Base-by-base conservation (phyloP, 1,139 yeast genomes). In the Geotrichum bryndzae region DNA sequence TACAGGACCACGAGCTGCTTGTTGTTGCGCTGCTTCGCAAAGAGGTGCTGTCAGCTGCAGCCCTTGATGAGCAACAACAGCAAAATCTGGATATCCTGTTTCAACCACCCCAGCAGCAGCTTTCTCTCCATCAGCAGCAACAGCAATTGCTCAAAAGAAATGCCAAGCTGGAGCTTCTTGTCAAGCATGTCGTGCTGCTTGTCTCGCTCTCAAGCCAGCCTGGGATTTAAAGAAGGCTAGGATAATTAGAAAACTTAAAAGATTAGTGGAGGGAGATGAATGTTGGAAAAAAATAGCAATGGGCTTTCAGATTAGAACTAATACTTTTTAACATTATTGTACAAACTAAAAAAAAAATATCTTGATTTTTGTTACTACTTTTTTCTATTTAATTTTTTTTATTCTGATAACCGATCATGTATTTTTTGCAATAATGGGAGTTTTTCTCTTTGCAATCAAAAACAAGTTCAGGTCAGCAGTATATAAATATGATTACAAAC, bases 11-110 rank as follows among this genome's bases (percentile, higher is more conserved):
- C 70, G 79, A 82, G 59, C 81, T 80, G 58, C 75, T 90, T 63
- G 78, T 87, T 15, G 82, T 84, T 50, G 89, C 90, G 1, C 82
- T 90, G 1, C 74, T 91, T 74, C 89, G 89, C 69, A 81, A 89
- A 67, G 95, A 88, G 66, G 79, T 84, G 18, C 65, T 59, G 11
- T 53, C 59, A 2, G 46, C 48, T 5, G 58, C 48, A 8, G 48
- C 48, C 18, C 18, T 41, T 41, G 53, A 46, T 13, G 55, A 48
- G 10, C 61, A 41, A 13, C 59, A 53, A 51, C 51, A 51, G 35
- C 41, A 51, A 38, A 51, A 38, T 2, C 18, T 25, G 52, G 33
- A 25, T 50, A n/a, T 25, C 18, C 33, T 13, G 29, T 4, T 48
- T 3, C 29, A 48, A 18, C 29, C 6, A n/a, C 2, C 27, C 27